Conservation (phyloP, 805 yeast species). For the Starmerella vaccinii region DNA sequence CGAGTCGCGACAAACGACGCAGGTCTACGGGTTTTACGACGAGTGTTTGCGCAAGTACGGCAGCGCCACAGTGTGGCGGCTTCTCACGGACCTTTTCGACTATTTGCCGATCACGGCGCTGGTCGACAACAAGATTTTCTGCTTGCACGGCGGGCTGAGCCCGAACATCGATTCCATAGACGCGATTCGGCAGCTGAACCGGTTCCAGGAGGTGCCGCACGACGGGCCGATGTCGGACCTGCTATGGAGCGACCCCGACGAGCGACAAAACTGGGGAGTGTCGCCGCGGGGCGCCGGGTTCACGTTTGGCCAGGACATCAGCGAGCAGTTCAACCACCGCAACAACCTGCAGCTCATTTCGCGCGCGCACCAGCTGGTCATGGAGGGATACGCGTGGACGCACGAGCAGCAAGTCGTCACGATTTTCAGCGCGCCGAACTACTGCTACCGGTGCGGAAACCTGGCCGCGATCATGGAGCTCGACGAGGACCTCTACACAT, state of each 20-base stretch:
- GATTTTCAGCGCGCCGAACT: conserved; percentile 89
- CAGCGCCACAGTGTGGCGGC: conserved; percentile 85
- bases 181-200: conserved; percentile 82
- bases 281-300: conserved; percentile 98
- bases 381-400: conserved; percentile 95
- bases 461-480: conserved; percentile 98
- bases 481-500: conserved; percentile 74
- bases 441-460: conserved; percentile 95
- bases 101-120: conserved; percentile 92
- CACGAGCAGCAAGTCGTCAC: conserved; percentile 92
- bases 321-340: conserved; percentile 90
- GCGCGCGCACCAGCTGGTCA: conserved; percentile 93
- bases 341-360: conserved; percentile 80
- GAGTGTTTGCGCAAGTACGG: conserved; percentile 94
- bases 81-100: conserved; percentile 87
- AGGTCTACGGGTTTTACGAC: conserved; percentile 92
- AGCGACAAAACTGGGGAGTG: conserved; percentile 96
- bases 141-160: conserved; percentile 93
- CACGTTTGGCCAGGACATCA: conserved; percentile 95
- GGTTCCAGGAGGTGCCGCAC: conserved; percentile 95
- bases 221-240: conserved; percentile 98
- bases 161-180: conserved; percentile 95
- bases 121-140: conserved; percentile 84
- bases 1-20: conserved; percentile 92
- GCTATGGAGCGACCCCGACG: conserved; percentile 95